These are phyloP conservation scores for Ehretia macrophylla DNA, from an alignment of 257 asterid species.

Conservation along the genomic window DNA sequence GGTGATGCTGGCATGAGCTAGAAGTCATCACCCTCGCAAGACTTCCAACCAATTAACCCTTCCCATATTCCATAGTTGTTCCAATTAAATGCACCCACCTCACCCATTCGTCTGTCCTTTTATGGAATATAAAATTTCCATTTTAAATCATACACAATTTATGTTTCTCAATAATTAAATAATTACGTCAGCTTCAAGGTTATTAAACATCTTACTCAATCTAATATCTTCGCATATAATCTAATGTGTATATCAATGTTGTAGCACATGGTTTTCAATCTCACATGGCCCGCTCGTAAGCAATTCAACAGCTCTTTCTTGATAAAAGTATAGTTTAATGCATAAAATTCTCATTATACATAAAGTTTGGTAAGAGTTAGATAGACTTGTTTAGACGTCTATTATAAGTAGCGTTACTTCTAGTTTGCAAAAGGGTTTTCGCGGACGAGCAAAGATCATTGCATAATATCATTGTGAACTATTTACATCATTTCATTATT, in stretches of 20 bases:
- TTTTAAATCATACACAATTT: not conserved
- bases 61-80: conserved; percentile 29
- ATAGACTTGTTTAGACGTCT: too few relatives aligned
- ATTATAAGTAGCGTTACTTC: too few relatives aligned
- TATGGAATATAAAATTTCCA: not conserved
- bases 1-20: conserved; percentile 28
- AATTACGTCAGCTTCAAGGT: conserved; percentile 1
- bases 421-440: too few relatives aligned
- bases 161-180: not conserved
- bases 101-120: conserved; percentile 3
- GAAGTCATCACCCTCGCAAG: conserved; percentile 2
- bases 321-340: too few relatives aligned
- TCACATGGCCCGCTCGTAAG: conserved; percentile 1
- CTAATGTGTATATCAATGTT: not conserved
- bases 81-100: conserved; percentile 40
- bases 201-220: conserved; percentile 3
- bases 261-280: conserved; percentile 3
- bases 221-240: not conserved
- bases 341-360: too few relatives aligned
- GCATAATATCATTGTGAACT: too few relatives aligned
- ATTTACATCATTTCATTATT: too few relatives aligned
- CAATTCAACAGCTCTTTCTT: not conserved
- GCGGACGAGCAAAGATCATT: too few relatives aligned
- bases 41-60: conserved; percentile 2
- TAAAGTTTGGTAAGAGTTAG: too few relatives aligned